Base-by-base conservation (phyloP, 768 basidiomycete genomes). In the Amylocystis lapponica region DNA sequence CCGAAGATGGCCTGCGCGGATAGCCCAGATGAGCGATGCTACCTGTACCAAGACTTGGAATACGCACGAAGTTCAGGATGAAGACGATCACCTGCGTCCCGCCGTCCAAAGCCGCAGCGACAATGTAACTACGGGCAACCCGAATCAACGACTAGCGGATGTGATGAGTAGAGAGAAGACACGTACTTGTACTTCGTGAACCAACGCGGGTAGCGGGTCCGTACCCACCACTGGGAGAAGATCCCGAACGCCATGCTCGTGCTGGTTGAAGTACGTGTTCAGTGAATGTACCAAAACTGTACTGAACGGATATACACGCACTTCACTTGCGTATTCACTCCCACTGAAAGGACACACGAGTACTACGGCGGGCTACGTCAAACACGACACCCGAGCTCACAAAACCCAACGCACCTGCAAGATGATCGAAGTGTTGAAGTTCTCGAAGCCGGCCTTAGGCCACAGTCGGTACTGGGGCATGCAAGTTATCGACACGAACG, bases 31-130 rank as follows among this genome's bases (percentile, higher is more conserved):
- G 29, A 40, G 14, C 34, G 5, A 5, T 19, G 35, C 27, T 86
- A 41, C 78, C 63, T 39, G 89, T 80, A 19, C 90, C 85, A 45
- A 94, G 85, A 67, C 79, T 87, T 68, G 95, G 94, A 54, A 91
- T 5, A 92, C 86, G 49, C 2, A 23, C 52, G 35, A 60, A 60
- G 53, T 64, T 64, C 42, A 64, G 60, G 37, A 64, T 59, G 52
- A 64, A 64, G 29, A 56, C 56, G 50, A 64, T 61, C 40, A 64
- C 63, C 49, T 62, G 63, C 7, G 66, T 70, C 40, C 68, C 68
- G 25, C 58, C 58, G 49, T 69, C 68, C 29, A 69, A 53, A 17
- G 64, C 66, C 21, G 65, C 66, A 12, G 68, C 61, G 36, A 67
- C 54, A 52, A 69, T 64, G 56, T 69, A 69, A 58, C 63, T 66